Base-by-base conservation (phyloP, 768 basidiomycete genomes). In the Termitomyces sp. region DNA sequence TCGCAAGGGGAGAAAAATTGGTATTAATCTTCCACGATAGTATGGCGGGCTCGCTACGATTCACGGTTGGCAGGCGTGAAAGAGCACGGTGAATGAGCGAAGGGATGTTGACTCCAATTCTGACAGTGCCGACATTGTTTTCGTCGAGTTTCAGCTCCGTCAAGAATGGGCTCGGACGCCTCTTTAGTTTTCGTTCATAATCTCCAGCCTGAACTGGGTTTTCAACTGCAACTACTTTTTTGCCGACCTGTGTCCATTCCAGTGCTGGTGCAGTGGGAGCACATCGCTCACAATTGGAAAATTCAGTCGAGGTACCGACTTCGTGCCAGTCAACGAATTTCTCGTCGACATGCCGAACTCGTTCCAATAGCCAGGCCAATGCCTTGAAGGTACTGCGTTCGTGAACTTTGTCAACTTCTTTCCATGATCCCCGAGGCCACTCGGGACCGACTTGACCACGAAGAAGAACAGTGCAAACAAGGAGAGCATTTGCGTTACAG, bases 111-210 rank as follows among this genome's bases (percentile, higher is more conserved):
- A 95, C 80, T 38, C 93, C 95, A 32, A 97, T 84, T 54, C 87
- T 84, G 46, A 95, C 85, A 37, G 76, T 77, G 0, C 93, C 94
- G 4, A 75, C 67, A 19, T 81, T 81, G 41, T 82, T 69, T 21
- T 83, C 80, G 52, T 80, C 79, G 26, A 88, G 67, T 61, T 80
- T 86, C 30, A 94, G 77, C 65, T 94, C 92, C 0, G 93, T 89
- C 51, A 95, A 80, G 66, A 97, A 93, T 0, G 94, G 86, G 45
- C 76, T 82, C 0, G 95, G 95, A 19, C 95, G 84, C 54, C 80
- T 77, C 72, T 98, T 98, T 54, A 98, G 76, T 21, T 87, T 80
- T 51, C 90, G 84, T 66, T 98, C 95, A 65, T 92, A 97, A 64
- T 85, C 80, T 6, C 93, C 93, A 42, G 95, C 94, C 65, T 96